Conservation (phyloP, 1,284 basidiomycete genomes). For the Cronartium quercuum region DNA sequence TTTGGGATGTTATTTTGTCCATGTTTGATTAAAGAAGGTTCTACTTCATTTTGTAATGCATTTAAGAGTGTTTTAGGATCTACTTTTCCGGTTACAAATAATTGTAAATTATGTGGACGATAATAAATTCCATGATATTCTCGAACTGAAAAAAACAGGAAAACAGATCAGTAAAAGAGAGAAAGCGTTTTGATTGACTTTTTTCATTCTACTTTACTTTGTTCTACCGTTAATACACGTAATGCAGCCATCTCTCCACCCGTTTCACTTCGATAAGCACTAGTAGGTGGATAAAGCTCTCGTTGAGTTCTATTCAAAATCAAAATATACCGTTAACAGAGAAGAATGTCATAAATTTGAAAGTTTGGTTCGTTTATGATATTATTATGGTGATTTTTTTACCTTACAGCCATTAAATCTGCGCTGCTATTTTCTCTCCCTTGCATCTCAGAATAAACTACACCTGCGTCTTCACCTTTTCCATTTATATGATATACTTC, state of each 20-base stretch:
- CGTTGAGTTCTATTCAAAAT: conserved; percentile 61
- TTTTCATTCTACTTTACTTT: conserved; percentile 58
- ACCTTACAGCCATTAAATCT: conserved; percentile 83
- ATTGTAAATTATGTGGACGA: conserved; percentile 83
- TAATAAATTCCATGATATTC: conserved; percentile 87
- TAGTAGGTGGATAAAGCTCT: conserved; percentile 69
- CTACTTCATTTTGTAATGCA: conserved; percentile 71
- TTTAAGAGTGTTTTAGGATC: conserved; percentile 55
- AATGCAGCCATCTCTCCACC: conserved; percentile 92
- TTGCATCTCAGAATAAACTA: conserved; percentile 98
- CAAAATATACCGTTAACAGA: background rate
- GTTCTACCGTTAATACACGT: conserved; percentile 74
- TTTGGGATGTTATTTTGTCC: conserved; percentile 64
- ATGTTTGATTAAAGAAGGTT: conserved; percentile 70
- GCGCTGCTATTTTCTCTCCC: conserved; percentile 86
- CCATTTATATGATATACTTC: conserved; percentile 83
- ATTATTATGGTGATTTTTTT: background rate
- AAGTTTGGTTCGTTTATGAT: too few relatives aligned
- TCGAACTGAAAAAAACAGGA: conserved; percentile 58
- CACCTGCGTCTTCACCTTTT: conserved; percentile 85
- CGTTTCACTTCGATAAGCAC: conserved; percentile 91
- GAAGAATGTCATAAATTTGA: conserved; percentile 37
- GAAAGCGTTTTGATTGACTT: background rate
- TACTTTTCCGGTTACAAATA: conserved; percentile 70
- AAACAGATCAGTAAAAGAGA: background rate